Conservation (phyloP, 352 stramenopile species). For the Pythium inflatum region DNA sequence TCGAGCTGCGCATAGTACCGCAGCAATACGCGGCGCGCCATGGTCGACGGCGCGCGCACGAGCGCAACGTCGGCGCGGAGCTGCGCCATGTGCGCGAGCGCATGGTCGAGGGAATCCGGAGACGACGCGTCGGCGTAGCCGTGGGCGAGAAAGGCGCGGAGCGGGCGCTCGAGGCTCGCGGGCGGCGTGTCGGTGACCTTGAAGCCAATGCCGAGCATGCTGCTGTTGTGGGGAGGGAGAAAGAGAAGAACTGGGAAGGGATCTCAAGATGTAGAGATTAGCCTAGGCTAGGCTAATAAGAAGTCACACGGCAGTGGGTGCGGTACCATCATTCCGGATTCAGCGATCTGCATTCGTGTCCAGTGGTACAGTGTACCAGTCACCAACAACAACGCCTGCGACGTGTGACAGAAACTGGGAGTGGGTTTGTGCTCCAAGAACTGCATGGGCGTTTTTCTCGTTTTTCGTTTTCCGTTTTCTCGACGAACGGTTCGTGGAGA, state of each 20-base stretch:
- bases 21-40: constrained; percentile 70
- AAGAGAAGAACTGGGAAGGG: background rate
- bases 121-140: too few relatives aligned
- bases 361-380: constrained; percentile 25
- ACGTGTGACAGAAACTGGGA: background rate
- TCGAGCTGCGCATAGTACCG: constrained; percentile 80
- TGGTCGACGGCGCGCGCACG: constrained; percentile 68
- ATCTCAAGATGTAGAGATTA: background rate
- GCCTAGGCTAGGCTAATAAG: background rate
- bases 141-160: constrained; percentile 61
- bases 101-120: too few relatives aligned
- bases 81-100: constrained; percentile 54
- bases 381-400: too few relatives aligned
- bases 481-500: too few relatives aligned
- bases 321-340: constrained; percentile 17
- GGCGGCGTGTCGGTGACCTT: constrained; percentile 69
- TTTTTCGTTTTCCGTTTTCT: too few relatives aligned
- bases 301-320: constrained; percentile 1
- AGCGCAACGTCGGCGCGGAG: constrained; percentile 73
- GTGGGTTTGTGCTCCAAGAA: background rate
- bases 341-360: background rate
- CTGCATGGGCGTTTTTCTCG: background rate
- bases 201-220: constrained; percentile 78
- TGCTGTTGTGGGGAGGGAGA: background rate
- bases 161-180: constrained; percentile 45